Conservation (phyloP, 164 flowering plant species). For the Euptelea pleiosperma region DNA sequence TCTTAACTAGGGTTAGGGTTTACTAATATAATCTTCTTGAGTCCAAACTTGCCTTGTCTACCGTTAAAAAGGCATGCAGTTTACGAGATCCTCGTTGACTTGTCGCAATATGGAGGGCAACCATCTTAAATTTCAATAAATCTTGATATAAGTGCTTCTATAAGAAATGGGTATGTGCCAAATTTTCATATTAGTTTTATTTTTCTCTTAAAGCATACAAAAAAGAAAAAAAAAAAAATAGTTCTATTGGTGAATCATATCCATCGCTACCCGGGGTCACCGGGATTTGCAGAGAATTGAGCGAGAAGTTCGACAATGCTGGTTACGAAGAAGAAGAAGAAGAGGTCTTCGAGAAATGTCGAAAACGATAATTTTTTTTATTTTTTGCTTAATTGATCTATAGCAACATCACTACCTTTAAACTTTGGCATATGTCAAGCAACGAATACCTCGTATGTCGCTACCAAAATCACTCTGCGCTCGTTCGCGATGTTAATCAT, state of each 20-base stretch:
- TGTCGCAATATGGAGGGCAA: constrained; percentile 46
- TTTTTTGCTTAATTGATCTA: too few species aligned
- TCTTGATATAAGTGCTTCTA: constrained; percentile 29
- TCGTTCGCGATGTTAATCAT: too few species aligned
- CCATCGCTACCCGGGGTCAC: constrained; percentile 15
- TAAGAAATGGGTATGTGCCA: background rate
- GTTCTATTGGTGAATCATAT: too few species aligned
- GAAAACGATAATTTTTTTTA: background rate
- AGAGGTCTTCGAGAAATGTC: constrained; percentile 1
- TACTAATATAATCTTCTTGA: background rate
- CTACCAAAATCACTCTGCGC: too few species aligned
- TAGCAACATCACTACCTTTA: too few species aligned
- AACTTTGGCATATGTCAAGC: too few species aligned
- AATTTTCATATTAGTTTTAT: background rate
- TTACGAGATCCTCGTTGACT: constrained; percentile 30
- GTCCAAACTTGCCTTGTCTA: constrained; percentile 23
- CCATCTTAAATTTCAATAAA: constrained; percentile 27
- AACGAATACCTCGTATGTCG: too few species aligned
- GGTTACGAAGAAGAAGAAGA: background rate
- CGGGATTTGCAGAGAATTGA: constrained; percentile 15
- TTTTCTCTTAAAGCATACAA: background rate
- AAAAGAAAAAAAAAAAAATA: background rate
- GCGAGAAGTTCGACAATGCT: background rate
- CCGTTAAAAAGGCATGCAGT: constrained; percentile 30
- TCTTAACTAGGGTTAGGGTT: constrained; percentile 7